Evolutionary conservation across 2,329 filamentous ascomycete genomes (phyloP), one percentile per base, ranked within the genome.

Genomic region (Neopestalotiopsis rosae): DNA sequence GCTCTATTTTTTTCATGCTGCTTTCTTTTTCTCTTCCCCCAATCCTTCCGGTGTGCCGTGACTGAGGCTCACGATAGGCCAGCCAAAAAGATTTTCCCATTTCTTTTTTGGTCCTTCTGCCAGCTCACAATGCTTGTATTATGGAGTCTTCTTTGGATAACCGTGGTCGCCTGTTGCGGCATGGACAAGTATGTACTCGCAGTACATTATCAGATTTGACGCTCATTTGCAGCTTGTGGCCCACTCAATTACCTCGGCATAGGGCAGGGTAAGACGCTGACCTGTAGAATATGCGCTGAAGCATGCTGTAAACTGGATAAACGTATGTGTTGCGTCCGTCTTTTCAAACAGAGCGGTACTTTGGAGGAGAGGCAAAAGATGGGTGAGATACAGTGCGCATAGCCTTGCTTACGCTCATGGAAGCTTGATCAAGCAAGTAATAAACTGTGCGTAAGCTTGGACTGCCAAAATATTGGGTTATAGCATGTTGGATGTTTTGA

Each of bases 181-280:
- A 38, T 38, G 34, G 34, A 38, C 34, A 38, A 38, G 34, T 38
- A 38, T 7, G 34, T 38, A 38, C 45, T 24, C 9, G 45, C 17
- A 17, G 45, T 52, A 24, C 45, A 52, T n/a, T 4, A 17, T n/a
- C 45, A 52, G 45, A 24, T 38, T 38, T 10, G 34, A 38, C n/a
- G n/a, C 45, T 52, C n/a, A n/a, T n/a, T n/a, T 49, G 42, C 42
- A n/a, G 24, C 24, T 49, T 49, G 3, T n/a, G 45, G 45, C 20
- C 45, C 45, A 52, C 45, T 52, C 45, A 52, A n/a, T 52, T 52
- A 52, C 45, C 45, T 24, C 45, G 45, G 45, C 45, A 52, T 52
- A 52, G 17, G 45, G 45, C 45, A 52, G n/a, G 17, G n/a, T n/a
- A 52, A 20, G 45, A 52, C 45, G n/a, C 45, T 52, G 45, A 52